These are phyloP conservation scores for Camelina neglecta DNA, from an alignment of 345 rosid species.

Conservation along the genomic window DNA sequence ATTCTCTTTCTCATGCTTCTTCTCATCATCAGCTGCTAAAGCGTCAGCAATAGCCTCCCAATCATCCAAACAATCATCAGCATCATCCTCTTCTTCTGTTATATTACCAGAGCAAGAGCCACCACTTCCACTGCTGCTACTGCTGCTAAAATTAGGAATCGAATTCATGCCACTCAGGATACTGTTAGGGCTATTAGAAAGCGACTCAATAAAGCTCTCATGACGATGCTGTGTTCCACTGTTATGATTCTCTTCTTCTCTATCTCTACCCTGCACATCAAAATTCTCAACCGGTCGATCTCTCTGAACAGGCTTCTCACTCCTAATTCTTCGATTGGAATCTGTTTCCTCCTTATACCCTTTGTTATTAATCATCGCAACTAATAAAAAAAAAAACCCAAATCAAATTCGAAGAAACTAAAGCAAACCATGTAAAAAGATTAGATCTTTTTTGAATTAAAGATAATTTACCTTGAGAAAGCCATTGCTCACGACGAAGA, in stretches of 20 bases:
- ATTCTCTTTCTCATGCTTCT: slow-evolving; percentile 49
- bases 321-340: slow-evolving; percentile 38
- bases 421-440: not conserved
- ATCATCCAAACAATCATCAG: slow-evolving; percentile 83
- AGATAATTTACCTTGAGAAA: slow-evolving; percentile 70
- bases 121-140: slow-evolving; percentile 75
- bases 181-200: slow-evolving; percentile 63
- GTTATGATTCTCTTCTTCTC: slow-evolving; percentile 44
- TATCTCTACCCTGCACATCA: slow-evolving; percentile 42
- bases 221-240: slow-evolving; percentile 49
- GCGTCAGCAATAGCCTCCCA: slow-evolving; percentile 99
- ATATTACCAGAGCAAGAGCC: slow-evolving; percentile 87
- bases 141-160: slow-evolving; percentile 57
- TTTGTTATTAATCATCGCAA: slow-evolving; percentile 57
- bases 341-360: slow-evolving; percentile 54
- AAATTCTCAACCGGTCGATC: slow-evolving; percentile 51
- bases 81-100: slow-evolving; percentile 77
- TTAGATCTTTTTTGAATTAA: slow-evolving; percentile 2
- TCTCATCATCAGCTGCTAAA: slow-evolving; percentile 63
- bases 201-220: slow-evolving; percentile 65
- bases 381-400: slow-evolving; percentile 27
- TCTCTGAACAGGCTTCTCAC: slow-evolving; percentile 33
- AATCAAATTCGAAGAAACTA: slow-evolving; percentile 17
- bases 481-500: slow-evolving; percentile 98
- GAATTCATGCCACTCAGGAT: slow-evolving; percentile 51